phyloP scores from a whole-genome alignment of 371 early-diverging fungal genomes.

The Cokeromyces recurvatus region DNA sequence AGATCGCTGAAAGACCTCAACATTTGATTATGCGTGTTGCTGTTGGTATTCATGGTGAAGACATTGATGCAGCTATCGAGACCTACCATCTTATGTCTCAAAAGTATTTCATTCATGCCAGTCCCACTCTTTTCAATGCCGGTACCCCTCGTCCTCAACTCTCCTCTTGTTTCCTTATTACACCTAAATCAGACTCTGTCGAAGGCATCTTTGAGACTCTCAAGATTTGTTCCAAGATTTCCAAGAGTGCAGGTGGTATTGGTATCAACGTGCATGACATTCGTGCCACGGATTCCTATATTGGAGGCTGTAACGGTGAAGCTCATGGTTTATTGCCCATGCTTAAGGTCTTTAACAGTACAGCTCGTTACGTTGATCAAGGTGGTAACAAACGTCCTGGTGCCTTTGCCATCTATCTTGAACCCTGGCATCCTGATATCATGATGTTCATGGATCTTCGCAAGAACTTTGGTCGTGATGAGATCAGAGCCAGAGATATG shows the following conservation, averaged over 20 bases:
- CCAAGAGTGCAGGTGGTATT: slow-evolving; percentile 99
- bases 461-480: slow-evolving; percentile 99
- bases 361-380: slow-evolving; percentile 98
- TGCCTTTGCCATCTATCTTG: slow-evolving; percentile 98
- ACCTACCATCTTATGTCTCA: slow-evolving; percentile 97
- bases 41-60: slow-evolving; percentile 95
- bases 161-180: slow-evolving; percentile 94
- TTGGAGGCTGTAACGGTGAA: slow-evolving; percentile 96
- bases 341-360: slow-evolving; percentile 98
- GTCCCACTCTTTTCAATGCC: slow-evolving; percentile 98
- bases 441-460: slow-evolving; percentile 97
- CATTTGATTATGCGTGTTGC: slow-evolving; percentile 99
- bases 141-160: slow-evolving; percentile 96
- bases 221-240: slow-evolving; percentile 95
- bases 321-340: slow-evolving; percentile 98
- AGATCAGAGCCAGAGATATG: slow-evolving; percentile 94
- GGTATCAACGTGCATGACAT: slow-evolving; percentile 97
- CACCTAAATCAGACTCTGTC: slow-evolving; percentile 95
- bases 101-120: slow-evolving; percentile 97
- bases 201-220: slow-evolving; percentile 99
- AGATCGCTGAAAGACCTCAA: slow-evolving; percentile 94
- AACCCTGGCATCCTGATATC: slow-evolving; percentile 99
- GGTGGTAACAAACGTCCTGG: slow-evolving; percentile 99
- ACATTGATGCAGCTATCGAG: slow-evolving; percentile 91
- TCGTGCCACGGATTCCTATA: slow-evolving; percentile 92